A percentile compares a stretch with the other conserved stretches of the same genome.
Conservation (phyloP, 2,329 filamentous ascomycete genomes). For the Penicillium sp. region DNA sequence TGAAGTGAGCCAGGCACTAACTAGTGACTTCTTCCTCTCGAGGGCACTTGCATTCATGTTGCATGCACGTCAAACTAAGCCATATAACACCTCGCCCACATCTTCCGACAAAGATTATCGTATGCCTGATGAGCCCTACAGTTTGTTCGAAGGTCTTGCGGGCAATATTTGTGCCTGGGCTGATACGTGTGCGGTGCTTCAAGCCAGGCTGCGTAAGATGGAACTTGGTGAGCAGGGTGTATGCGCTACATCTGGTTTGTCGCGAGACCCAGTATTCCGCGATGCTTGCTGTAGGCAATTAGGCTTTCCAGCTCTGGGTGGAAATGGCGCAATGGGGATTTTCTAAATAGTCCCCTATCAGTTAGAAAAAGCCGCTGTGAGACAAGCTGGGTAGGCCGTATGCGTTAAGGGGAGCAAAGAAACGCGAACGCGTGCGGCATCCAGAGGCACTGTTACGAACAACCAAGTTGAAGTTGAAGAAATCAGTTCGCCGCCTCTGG, state of each 20-base stretch:
- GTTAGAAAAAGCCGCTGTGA: too few relatives aligned
- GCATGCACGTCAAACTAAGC: slow-evolving; percentile 38
- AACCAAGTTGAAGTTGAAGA: too few relatives aligned
- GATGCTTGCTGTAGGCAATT: slow-evolving; percentile 22
- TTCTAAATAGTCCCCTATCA: neutral
- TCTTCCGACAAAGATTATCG: slow-evolving; percentile 32
- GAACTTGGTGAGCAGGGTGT: slow-evolving; percentile 21
- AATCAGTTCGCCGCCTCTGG: too few relatives aligned
- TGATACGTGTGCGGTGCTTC: slow-evolving; percentile 38
- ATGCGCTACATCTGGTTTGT: slow-evolving; percentile 2
- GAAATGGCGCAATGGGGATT: slow-evolving; percentile 27
- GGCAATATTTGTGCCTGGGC: slow-evolving; percentile 44
- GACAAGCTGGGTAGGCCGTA: too few relatives aligned
- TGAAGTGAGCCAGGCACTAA: slow-evolving; percentile 18
- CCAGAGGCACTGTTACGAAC: too few relatives aligned
- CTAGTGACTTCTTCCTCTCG: slow-evolving; percentile 40
- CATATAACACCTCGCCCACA: slow-evolving; percentile 28
- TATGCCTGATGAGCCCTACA: slow-evolving; percentile 42
- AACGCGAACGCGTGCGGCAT: too few relatives aligned
- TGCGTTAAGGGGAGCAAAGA: too few relatives aligned
- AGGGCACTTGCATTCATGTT: slow-evolving; percentile 38
- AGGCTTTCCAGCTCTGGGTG: slow-evolving; percentile 32
- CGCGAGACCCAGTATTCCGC: slow-evolving; percentile 23
- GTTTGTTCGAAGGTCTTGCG: slow-evolving; percentile 41
- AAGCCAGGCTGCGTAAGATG: slow-evolving; percentile 35